Evolutionary conservation across 768 basidiomycete genomes (phyloP).

Genomic region (Pulveroboletus sp.): DNA sequence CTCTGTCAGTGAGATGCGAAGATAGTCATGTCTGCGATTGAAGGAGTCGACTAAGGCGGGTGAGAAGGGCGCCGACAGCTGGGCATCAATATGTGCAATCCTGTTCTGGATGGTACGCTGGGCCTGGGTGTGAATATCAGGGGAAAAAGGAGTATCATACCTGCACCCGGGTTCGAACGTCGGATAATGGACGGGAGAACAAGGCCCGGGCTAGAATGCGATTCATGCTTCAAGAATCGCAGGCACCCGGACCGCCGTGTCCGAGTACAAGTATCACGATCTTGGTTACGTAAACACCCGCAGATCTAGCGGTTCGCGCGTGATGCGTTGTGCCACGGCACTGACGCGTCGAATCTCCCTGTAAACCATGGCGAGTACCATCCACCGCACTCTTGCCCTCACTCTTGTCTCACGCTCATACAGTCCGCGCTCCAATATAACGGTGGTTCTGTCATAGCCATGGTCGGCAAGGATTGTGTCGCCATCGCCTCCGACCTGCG

Average conservation of each 20-base stretch:
- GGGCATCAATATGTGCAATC: conserved; percentile 52
- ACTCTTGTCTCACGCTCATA: background rate
- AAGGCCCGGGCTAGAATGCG: conserved; percentile 6
- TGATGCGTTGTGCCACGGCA: conserved; percentile 28
- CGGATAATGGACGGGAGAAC: conserved; percentile 11
- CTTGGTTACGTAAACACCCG: no score
- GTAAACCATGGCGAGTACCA: conserved; percentile 21
- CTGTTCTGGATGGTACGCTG: conserved; percentile 39
- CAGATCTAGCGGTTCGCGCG: conserved; percentile 4
- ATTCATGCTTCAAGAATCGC: conserved; percentile 6
- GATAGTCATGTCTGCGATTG: conserved; percentile 70
- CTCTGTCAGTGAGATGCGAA: conserved; percentile 86
- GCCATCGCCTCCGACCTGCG: conserved; percentile 96
- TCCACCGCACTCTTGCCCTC: background rate
- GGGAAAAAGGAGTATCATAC: conserved; percentile 4
- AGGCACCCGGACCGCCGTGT: background rate
- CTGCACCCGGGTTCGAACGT: conserved; percentile 18
- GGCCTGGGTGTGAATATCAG: no score
- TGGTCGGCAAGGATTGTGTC: conserved; percentile 98
- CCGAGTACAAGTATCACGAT: no score
- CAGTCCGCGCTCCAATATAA: conserved; percentile 91
- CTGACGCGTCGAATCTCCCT: conserved; percentile 21
- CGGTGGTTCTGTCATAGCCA: conserved; percentile 98
- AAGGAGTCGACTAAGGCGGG: conserved; percentile 63
- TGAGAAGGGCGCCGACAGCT: conserved; percentile 44